These are phyloP conservation scores for Leccinellum luteum DNA, from an alignment of 768 basidiomycete genomes.

Conservation along the genomic window DNA sequence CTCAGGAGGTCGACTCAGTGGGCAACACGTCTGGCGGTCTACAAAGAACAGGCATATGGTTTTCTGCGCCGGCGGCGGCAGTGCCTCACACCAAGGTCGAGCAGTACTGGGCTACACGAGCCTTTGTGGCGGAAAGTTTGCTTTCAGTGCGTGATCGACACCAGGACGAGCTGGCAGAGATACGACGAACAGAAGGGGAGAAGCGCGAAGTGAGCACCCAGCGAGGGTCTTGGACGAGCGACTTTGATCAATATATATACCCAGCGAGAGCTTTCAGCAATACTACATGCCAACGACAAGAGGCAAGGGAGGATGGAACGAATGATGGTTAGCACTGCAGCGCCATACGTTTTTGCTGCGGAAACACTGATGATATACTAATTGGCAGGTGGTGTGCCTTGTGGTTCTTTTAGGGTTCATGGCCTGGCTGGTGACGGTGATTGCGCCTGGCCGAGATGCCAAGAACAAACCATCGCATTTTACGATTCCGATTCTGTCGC, in stretches of 20 bases:
- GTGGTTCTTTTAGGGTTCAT: constrained; percentile 22
- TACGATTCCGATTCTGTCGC: constrained; percentile 75
- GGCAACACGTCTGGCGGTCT: background rate
- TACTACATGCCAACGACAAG: constrained; percentile 43
- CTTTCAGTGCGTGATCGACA: constrained; percentile 49
- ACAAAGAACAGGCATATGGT: constrained; percentile 14
- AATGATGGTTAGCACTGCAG: constrained; percentile 41
- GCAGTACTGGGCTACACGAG: constrained; percentile 69
- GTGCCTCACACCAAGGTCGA: constrained; percentile 36
- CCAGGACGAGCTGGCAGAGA: constrained; percentile 44
- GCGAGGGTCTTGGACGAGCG: background rate
- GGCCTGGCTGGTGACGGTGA: constrained; percentile 18
- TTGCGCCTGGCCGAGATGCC: constrained; percentile 13
- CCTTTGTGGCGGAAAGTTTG: constrained; percentile 61
- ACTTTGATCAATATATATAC: background rate
- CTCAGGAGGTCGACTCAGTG: background rate
- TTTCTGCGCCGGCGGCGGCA: constrained; percentile 18
- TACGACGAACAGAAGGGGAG: constrained; percentile 41
- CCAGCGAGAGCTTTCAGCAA: constrained; percentile 43
- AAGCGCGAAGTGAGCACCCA: constrained; percentile 45
- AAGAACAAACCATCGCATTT: constrained; percentile 50
- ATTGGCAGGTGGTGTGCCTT: constrained; percentile 20
- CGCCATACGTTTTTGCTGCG: no score
- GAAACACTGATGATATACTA: constrained; percentile 13
- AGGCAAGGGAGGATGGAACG: constrained; percentile 50